Base-by-base conservation (phyloP, 2,329 filamentous ascomycete genomes). In the Ceratocystis lukuohia region DNA sequence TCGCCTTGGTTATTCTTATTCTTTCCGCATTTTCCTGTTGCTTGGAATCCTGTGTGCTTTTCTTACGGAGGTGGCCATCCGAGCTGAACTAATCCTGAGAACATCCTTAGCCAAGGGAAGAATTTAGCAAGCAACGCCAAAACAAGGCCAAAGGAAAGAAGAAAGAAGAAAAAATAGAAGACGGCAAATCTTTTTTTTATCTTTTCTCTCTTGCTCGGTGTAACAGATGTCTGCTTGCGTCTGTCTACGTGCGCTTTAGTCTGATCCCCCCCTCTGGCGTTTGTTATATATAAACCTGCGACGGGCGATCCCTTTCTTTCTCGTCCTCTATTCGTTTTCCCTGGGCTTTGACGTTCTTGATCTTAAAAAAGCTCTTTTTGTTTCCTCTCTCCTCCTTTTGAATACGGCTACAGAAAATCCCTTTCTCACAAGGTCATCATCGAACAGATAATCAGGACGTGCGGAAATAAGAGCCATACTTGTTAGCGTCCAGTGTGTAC, bases 81-180 rank as follows among this genome's bases (percentile, higher is more conserved):
- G 56, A 59, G 56, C 56, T 59, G 56, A 59, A 59, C 56, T 37
- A 28, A 59, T 59, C 53, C 53, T 57, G 28, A 57, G 53, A 57
- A 30, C 53, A 57, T 57, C 56, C 56, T 59, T 59, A 12, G 56
- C 15, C 17, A 33, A 59, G 56, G 56, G 56, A 59, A 59, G 56
- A 33, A n/a, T n/a, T 28, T 53, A 62, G 45, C 33, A 12, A 44
- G 33, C 7, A 62, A 53, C 12, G 48, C 20, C 17, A 48, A 48
- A 48, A n/a, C 48, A 15, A 28, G 37, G 48, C 48, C 48, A 53
- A 53, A 25, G 48, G 48, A 53, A 50, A 8, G 33, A 37, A 37
- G 30, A 15, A 41, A 15, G 37, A 15, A 41, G 3, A 41, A 12
- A 12, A 41, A 41, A 41, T 41, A 41, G 10, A 41, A 12, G 37